Conservation (phyloP, 2,329 filamentous ascomycete species). For the Aspergillus sp. region DNA sequence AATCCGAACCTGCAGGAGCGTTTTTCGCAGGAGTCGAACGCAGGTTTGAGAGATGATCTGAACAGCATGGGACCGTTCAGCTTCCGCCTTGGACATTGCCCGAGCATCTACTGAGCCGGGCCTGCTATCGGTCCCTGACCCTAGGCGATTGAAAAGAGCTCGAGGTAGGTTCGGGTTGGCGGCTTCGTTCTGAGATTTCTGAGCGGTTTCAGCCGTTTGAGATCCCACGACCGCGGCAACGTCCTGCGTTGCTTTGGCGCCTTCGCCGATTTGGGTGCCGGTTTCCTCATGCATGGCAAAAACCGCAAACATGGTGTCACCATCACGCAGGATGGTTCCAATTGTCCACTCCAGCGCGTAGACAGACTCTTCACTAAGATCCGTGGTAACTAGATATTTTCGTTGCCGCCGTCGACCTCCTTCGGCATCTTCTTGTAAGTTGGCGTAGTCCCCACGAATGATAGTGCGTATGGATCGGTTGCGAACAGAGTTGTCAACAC, state of each 20-base stretch:
- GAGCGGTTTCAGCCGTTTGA: constrained; percentile 60
- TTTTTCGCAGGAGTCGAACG: constrained; percentile 85
- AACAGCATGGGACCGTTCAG: constrained; percentile 80
- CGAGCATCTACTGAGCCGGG: constrained; percentile 53
- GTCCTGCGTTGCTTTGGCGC: constrained; percentile 74
- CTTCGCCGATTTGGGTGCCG: constrained; percentile 66
- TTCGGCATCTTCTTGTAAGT: constrained; percentile 74
- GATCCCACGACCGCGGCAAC: constrained; percentile 69
- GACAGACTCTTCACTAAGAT: constrained; percentile 90
- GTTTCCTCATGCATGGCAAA: constrained; percentile 90
- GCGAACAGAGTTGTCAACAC: constrained; percentile 72
- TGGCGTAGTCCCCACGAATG: constrained; percentile 79
- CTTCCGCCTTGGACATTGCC: constrained; percentile 67
- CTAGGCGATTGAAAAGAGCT: constrained; percentile 37
- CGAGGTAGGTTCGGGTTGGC: constrained; percentile 34
- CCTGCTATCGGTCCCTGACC: constrained; percentile 45
- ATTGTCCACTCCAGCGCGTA: constrained; percentile 98
- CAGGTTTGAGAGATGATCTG: constrained; percentile 83
- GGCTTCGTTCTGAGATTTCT: constrained; percentile 43
- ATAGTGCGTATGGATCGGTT: constrained; percentile 88
- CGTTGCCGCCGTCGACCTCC: constrained; percentile 78
- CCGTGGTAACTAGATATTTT: constrained; percentile 94
- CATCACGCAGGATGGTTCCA: constrained; percentile 89
- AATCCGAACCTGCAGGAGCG: constrained; percentile 86
- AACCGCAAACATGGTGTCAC: constrained; percentile 89